Percentiles rank a stretch among this genome's conserved stretches.
Conservation (phyloP, 2,329 filamentous ascomycete genomes). For the Diaporthe caulivora region DNA sequence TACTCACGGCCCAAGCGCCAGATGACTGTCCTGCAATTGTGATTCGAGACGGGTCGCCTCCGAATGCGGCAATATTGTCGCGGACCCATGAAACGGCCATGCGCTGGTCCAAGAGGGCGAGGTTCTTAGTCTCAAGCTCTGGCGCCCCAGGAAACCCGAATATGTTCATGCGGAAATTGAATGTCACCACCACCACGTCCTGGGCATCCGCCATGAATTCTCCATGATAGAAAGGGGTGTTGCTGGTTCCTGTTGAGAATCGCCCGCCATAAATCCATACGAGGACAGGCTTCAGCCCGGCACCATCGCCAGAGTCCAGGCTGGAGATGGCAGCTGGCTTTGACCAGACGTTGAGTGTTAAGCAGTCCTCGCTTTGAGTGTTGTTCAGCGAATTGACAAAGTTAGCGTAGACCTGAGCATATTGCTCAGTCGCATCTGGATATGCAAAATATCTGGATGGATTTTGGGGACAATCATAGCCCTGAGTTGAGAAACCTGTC, state of each 20-base stretch:
- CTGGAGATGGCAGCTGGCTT: constrained; percentile 46
- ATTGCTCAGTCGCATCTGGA: constrained; percentile 26
- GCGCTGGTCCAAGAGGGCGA: constrained; percentile 33
- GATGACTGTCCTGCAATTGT: constrained; percentile 32
- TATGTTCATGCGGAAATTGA: constrained; percentile 34
- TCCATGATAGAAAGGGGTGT: constrained; percentile 32
- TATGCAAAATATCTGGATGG: not conserved
- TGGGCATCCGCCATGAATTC: constrained; percentile 20
- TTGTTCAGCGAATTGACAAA: constrained; percentile 30
- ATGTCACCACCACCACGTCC: constrained; percentile 33
- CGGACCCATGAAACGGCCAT: constrained; percentile 31
- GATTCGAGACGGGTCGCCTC: constrained; percentile 29
- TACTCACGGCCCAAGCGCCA: constrained; percentile 13
- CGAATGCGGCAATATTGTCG: constrained; percentile 23
- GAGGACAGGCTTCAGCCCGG: constrained; percentile 53
- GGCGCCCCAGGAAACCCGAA: constrained; percentile 32
- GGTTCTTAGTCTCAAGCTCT: constrained; percentile 32
- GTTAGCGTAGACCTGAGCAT: constrained; percentile 10
- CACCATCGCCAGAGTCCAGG: constrained; percentile 33
- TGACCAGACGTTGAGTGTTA: constrained; percentile 55
- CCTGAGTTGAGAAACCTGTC: not conserved
- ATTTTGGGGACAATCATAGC: constrained; percentile 27
- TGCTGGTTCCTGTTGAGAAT: constrained; percentile 50
- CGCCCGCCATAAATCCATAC: constrained; percentile 60
- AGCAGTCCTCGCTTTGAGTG: constrained; percentile 50